Base-by-base conservation (phyloP, 192 early-diverging fungal species). In the Piromyces finnis region DNA sequence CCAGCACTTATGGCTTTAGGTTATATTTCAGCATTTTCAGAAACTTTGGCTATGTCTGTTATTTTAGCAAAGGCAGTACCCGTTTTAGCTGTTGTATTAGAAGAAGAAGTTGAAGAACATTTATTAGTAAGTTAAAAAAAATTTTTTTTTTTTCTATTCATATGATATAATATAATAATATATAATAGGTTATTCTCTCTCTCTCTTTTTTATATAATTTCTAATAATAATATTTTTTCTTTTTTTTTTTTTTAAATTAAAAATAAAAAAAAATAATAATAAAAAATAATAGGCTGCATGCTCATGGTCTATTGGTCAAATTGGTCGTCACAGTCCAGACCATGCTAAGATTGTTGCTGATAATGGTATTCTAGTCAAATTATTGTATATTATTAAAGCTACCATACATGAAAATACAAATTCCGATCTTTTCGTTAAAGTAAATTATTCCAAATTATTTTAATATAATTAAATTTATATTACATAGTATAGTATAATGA, bases 1-100 rank as follows among this genome's bases (percentile, higher is more conserved):
- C 87, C 89, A 35, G 89, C 87, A 11, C 83, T 90, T 39, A 89
- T 90, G 89, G 87, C 88, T 7, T 81, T 90, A 27, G 89, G 89
- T 22, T 90, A 90, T 83, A 86, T 89, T 32, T 84, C 89, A 29
- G 89, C 89, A 27, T 90, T 89, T 78, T 89, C 88, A 18, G 89
- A 90, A 81, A 88, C 88, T 6, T 82, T 89, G 17, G 89, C 89
- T 6, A 82, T 89, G 27, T 84, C 88, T 35, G 88, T 90, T 22
- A 85, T 89, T 39, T 83, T 90, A 22, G 88, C 89, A 17, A 89
- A 89, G 82, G 89, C 86, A 26, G 88, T 90, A 0, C 83, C 85
- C 7, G 84, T 87, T 17, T 82, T 89, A 26, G 68, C 85, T 14
- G 83, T 86, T 59, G 89, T 86, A 1, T 81, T 90, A 15, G 88